Base-by-base conservation (phyloP, 306 rosid genomes). In the Carpinus viminea region DNA sequence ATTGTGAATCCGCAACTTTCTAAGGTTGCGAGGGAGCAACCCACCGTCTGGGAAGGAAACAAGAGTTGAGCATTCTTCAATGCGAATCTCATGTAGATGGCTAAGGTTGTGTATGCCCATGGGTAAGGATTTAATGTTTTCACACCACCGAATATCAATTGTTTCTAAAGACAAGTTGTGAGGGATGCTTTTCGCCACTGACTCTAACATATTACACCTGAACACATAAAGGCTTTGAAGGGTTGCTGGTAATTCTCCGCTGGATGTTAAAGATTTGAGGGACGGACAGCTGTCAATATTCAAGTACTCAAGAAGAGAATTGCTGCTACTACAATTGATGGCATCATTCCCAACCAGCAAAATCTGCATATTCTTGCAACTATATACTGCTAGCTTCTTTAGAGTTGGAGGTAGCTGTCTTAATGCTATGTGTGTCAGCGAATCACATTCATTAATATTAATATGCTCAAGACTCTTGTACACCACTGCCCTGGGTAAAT, bases 51-150 rank as follows among this genome's bases (percentile, higher is more conserved):
- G 77, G n/a, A 76, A 51, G 20, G 68, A 81, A 12, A 20, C 38
- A 59, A 72, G 73, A 21, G 20, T 71, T 72, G n/a, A n/a, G n/a
- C n/a, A n/a, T n/a, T n/a, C n/a, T 1, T 3, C 5, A 53, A 81
- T 72, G 18, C 5, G 1, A 75, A 81, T 53, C 7, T 3, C 4
- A 12, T 61, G 3, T 31, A 76, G 68, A 48, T 43, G 21, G 26
- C 2, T 8, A 15, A 78, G 76, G 76, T 20, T 57, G 20, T 78
- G 62, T 34, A 78, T 7, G 24, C 77, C 77, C 13, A 48, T 38
- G 16, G 82, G 72, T 13, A 78, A 70, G 72, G 71, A 57, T 41
- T 59, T 70, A 41, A 78, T 76, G 26, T 70, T 70, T 57, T 78
- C 76, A 57, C 81, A 78, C 6, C 47, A 55, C 72, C 55, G 59